Evolutionary conservation across 2,329 filamentous ascomycete species (phyloP), one percentile per base, ranked within the genome.

Genomic region (Aspergillus fijiensis): DNA sequence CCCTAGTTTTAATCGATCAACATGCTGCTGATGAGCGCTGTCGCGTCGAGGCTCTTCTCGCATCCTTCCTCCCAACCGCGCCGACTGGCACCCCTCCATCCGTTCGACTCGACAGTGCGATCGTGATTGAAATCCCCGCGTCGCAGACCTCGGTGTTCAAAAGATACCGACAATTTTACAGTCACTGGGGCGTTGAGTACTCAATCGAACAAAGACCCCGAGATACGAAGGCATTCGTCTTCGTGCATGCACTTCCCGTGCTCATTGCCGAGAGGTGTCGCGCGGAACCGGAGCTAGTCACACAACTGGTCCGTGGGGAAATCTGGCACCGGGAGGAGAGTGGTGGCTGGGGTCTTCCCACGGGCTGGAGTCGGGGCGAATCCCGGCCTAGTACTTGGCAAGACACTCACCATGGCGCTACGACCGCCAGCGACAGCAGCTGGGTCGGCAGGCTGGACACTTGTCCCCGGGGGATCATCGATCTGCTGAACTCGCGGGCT

Each of bases 21-120:
- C 95, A 99, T 72, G 95, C 95, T 0, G 95, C 93, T 3, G 94
- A 97, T 72, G 95, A 99, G 77, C 85, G 95, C 50, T 87, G 90
- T 63, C 87, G 88, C 1, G 84, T 98, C 1, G 95, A 99, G 71
- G 72, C 75, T 0, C 80, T 99, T 1, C 86, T 96, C 72, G 63
- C 70, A 25, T 45, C 39, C 39, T 45, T 45, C 16, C 16, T 45
- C 39, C 16, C 39, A 5, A 45, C 16, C 16, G 16, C 5, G 39
- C 16, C 16, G 14, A 19, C 39, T 5, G 39, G 19, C 39, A 19
- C 16, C 39, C 14, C 39, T 9, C 14, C 39, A 19, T 16, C 39
- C 16, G 39, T 45, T 19, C 14, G 39, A 45, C 39, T 45, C 39
- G 39, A 7, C 16, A 66, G 66, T 16, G 81, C 86, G 0, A 72